Percentiles rank a stretch among this genome's conserved stretches.
Conservation (phyloP, 2,329 filamentous ascomycete species). For the Xylaria sp. region DNA sequence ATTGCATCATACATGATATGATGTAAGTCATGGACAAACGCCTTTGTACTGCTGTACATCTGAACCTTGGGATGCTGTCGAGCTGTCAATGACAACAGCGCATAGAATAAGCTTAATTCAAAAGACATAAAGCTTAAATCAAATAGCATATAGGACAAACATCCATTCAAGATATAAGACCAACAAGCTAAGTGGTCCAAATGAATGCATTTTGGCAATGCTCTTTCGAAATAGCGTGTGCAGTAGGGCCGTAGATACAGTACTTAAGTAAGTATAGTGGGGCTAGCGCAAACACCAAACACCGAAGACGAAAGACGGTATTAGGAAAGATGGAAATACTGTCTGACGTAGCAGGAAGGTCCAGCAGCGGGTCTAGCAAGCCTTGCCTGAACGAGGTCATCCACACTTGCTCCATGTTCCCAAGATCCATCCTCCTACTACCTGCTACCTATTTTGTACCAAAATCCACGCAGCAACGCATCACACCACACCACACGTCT, state of each 20-base stretch:
- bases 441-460: slow-evolving; percentile 33
- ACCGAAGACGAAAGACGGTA: neutral
- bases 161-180: neutral
- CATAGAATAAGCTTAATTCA: neutral
- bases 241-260: neutral
- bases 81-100: neutral
- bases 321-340: slow-evolving; percentile 15
- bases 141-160: neutral
- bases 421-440: slow-evolving; percentile 35
- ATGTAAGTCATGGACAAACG: slow-evolving; percentile 23
- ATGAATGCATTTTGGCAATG: slow-evolving; percentile 1
- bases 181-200: neutral
- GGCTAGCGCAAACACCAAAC: slow-evolving; percentile 14
- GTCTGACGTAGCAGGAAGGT: slow-evolving; percentile 41
- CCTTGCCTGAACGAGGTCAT: slow-evolving; percentile 41
- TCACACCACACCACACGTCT: slow-evolving; percentile 36
- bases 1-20: slow-evolving; percentile 36
- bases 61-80: neutral
- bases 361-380: slow-evolving; percentile 35
- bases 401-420: slow-evolving; percentile 36
- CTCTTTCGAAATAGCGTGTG: neutral
- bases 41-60: neutral
- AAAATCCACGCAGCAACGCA: slow-evolving; percentile 39
- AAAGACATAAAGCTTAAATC: neutral
- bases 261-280: slow-evolving; percentile 10